Conservation (phyloP, 2,329 filamentous ascomycete species). For the Rachicladosporium sp. region DNA sequence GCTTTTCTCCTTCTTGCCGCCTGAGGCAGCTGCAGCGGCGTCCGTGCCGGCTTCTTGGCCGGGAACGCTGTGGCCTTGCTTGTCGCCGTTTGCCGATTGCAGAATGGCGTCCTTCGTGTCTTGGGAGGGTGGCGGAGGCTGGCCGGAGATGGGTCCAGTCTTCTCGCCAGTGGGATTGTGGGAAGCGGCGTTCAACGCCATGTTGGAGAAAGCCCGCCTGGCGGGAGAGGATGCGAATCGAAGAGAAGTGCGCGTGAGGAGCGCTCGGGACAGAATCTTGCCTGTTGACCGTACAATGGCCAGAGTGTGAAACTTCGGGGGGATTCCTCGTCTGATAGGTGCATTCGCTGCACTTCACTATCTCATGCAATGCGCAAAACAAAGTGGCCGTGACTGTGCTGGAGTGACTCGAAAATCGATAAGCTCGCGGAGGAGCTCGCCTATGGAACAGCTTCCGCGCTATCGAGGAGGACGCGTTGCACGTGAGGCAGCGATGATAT, state of each 20-base stretch:
- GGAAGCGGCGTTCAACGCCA: slow-evolving; percentile 50
- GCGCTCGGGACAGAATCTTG: slow-evolving; percentile 4
- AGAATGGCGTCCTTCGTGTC: slow-evolving; percentile 40
- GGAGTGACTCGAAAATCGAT: too few relatives aligned
- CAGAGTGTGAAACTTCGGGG: too few relatives aligned
- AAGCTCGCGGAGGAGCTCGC: too few relatives aligned
- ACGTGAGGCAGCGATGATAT: too few relatives aligned
- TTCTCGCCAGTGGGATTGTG: slow-evolving; percentile 47
- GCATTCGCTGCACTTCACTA: too few relatives aligned
- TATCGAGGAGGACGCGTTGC: too few relatives aligned
- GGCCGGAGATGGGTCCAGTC: slow-evolving; percentile 42
- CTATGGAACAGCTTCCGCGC: too few relatives aligned
- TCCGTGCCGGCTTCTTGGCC: slow-evolving; percentile 37
- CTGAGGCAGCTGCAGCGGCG: slow-evolving; percentile 40
- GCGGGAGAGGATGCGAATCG: slow-evolving; percentile 4
- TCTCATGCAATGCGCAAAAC: too few relatives aligned
- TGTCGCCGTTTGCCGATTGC: slow-evolving; percentile 35
- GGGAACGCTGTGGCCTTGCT: slow-evolving; percentile 37
- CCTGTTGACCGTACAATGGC: not conserved
- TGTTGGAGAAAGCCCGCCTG: slow-evolving; percentile 29
- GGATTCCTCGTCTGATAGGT: too few relatives aligned
- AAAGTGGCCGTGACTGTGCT: too few relatives aligned
- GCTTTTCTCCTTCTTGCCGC: slow-evolving; percentile 50
- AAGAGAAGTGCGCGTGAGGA: slow-evolving; percentile 7
- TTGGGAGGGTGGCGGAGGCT: slow-evolving; percentile 41